A percentile compares a stretch with the other conserved stretches of the same genome.
These are phyloP conservation scores for Trichomonascaceae sp. DNA, from an alignment of 1,139 yeast species.

Conservation along the genomic window DNA sequence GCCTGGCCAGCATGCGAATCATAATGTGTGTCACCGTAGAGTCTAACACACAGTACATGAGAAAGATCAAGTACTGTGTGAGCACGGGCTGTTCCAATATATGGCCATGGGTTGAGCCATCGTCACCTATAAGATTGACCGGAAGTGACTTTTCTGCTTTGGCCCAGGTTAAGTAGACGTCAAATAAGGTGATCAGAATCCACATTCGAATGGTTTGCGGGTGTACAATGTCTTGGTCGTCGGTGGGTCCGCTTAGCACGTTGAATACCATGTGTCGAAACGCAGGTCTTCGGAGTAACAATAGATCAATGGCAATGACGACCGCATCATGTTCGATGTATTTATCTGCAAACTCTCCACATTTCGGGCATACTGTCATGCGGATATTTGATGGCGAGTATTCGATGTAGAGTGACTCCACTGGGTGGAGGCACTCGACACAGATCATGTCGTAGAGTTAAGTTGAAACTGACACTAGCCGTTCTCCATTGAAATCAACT, in stretches of 20 bases:
- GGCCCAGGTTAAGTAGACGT: constrained; percentile 88
- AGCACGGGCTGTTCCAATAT: constrained; percentile 36
- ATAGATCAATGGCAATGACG: constrained; percentile 65
- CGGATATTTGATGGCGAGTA: constrained; percentile 73
- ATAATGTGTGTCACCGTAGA: constrained; percentile 40
- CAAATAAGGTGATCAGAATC: constrained; percentile 61
- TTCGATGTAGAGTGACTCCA: constrained; percentile 50
- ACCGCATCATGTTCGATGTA: constrained; percentile 87
- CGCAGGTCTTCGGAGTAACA: constrained; percentile 77
- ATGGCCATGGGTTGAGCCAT: constrained; percentile 2
- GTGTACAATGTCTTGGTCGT: constrained; percentile 13
- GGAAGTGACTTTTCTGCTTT: constrained; percentile 50
- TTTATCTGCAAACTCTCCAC: constrained; percentile 71
- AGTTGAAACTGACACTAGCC: too few species aligned
- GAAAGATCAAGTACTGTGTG: constrained; percentile 55
- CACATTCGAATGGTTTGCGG: constrained; percentile 35
- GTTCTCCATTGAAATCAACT: too few species aligned
- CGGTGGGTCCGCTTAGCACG: constrained; percentile 29
- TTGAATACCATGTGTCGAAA: constrained; percentile 82
- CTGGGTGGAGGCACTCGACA: constrained; percentile 67
- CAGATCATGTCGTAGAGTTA: too few species aligned
- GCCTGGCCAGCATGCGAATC: constrained; percentile 32
- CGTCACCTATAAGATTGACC: constrained; percentile 3
- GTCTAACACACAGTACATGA: constrained; percentile 48
- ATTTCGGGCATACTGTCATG: constrained; percentile 61